Conservation (phyloP, 2,329 filamentous ascomycete species). For the Sclerotinia sclerotiorum region DNA sequence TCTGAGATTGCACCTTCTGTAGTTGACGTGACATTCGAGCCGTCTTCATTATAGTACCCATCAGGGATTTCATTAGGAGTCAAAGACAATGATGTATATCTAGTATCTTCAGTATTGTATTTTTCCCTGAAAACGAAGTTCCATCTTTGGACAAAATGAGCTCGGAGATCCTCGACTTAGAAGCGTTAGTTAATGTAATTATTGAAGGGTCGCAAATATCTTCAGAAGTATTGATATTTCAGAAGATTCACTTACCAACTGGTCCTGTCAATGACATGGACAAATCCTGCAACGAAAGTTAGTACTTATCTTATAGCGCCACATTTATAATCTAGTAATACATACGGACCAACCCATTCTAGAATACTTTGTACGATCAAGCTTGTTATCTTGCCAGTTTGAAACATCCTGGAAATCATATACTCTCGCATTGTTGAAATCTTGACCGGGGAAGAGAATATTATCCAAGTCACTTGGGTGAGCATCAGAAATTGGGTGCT, state of each 20-base stretch:
- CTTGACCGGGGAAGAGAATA: conserved; percentile 84
- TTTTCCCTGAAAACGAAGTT: conserved; percentile 88
- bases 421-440: conserved; percentile 86
- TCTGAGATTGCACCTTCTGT: conserved; percentile 22
- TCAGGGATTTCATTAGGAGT: conserved; percentile 29
- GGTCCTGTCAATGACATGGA: conserved; percentile 71
- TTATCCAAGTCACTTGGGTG: conserved; percentile 75
- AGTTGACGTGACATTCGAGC: conserved; percentile 26
- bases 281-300: conserved; percentile 55
- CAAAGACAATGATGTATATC: conserved; percentile 42
- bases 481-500: conserved; percentile 73
- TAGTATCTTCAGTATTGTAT: conserved; percentile 56
- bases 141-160: conserved; percentile 84
- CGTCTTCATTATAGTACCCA: conserved; percentile 35
- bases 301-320: neutral
- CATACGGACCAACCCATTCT: conserved; percentile 81
- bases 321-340: neutral
- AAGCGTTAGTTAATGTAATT: conserved; percentile 38
- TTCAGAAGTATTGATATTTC: neutral
- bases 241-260: conserved; percentile 10
- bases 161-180: conserved; percentile 65
- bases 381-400: conserved; percentile 82
- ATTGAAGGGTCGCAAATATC: conserved; percentile 42
- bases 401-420: conserved; percentile 75
- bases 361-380: conserved; percentile 75